Percentiles rank a stretch among this genome's conserved stretches.
Evolutionary conservation across 495 filamentous ascomycete genomes (phyloP).

Genomic region (Glutinoglossum americanum): DNA sequence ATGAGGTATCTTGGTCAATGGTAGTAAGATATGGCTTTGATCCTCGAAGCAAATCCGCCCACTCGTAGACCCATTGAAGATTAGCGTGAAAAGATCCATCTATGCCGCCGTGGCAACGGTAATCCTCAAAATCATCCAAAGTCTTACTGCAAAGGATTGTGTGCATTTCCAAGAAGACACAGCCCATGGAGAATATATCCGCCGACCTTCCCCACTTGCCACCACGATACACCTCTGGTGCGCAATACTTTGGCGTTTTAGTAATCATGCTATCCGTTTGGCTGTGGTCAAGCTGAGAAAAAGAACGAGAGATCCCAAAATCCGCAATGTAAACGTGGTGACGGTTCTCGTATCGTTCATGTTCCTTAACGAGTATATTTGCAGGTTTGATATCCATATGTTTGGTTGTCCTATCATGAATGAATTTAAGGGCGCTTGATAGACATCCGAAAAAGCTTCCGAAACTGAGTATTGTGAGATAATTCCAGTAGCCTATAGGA

Average conservation of each 20-base stretch:
- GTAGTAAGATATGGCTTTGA: not conserved
- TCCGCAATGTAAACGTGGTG: not conserved
- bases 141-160: not conserved
- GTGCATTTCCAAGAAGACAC: not conserved
- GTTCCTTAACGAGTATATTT: slow-evolving; percentile 8
- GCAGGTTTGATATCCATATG: slow-evolving; percentile 13
- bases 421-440: slow-evolving; percentile 1
- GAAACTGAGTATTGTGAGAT: not conserved
- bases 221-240: not conserved
- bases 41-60: not conserved
- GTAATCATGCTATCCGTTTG: not conserved
- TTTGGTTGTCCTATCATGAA: slow-evolving; percentile 6
- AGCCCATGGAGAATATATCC: not conserved
- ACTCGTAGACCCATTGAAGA: not conserved
- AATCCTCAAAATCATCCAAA: not conserved
- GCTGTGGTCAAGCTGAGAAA: not conserved
- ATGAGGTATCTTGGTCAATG: not conserved
- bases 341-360: not conserved
- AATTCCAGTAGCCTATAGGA: not conserved
- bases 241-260: not conserved
- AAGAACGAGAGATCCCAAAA: not conserved
- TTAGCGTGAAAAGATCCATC: not conserved
- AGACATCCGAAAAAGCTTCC: slow-evolving; percentile 8
- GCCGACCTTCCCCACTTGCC: not conserved
- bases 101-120: not conserved